Conservation (phyloP, 1,139 yeast genomes). For the Ogataea hybrid region DNA sequence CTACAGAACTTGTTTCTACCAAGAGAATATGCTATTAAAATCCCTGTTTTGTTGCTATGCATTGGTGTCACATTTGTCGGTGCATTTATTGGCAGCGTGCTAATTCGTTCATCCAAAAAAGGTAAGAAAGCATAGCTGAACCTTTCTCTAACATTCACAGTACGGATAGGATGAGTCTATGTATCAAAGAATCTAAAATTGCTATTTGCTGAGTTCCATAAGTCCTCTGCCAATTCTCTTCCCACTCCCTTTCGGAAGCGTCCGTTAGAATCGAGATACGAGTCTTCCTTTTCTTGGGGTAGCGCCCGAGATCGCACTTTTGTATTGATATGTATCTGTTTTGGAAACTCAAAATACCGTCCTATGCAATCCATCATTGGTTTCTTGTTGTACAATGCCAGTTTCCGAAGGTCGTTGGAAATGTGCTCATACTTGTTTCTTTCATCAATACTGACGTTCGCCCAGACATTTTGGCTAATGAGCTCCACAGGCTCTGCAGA, state of each 20-base stretch:
- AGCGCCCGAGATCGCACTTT: conserved; percentile 4
- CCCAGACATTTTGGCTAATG: conserved; percentile 22
- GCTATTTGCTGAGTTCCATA: conserved; percentile 20
- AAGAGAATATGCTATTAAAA: conserved; percentile 76
- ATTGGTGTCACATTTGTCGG: conserved; percentile 65
- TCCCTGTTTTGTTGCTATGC: conserved; percentile 67
- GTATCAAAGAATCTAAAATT: conserved; percentile 9
- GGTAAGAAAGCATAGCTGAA: conserved; percentile 22
- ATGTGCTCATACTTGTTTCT: conserved; percentile 27
- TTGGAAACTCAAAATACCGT: conserved; percentile 8
- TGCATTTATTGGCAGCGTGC: conserved; percentile 46
- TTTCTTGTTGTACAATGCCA: conserved; percentile 24
- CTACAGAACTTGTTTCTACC: conserved; percentile 66
- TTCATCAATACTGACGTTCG: conserved; percentile 24
- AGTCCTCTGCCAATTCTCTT: conserved; percentile 10
- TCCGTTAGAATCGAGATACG: conserved; percentile 17
- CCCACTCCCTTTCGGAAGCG: conserved; percentile 16
- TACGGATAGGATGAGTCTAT: conserved; percentile 7
- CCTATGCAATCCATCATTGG: conserved; percentile 25
- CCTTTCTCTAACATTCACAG: conserved; percentile 4
- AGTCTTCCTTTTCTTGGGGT: neutral
- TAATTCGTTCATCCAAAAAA: conserved; percentile 31
- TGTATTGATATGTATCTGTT: conserved; percentile 4
- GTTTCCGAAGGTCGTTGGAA: conserved; percentile 27
- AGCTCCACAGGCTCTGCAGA: conserved; percentile 9